Evolutionary conservation across 371 early-diverging fungal genomes (phyloP), one percentile per base, ranked within the genome.

Genomic region (Apophysomyces sp.): DNA sequence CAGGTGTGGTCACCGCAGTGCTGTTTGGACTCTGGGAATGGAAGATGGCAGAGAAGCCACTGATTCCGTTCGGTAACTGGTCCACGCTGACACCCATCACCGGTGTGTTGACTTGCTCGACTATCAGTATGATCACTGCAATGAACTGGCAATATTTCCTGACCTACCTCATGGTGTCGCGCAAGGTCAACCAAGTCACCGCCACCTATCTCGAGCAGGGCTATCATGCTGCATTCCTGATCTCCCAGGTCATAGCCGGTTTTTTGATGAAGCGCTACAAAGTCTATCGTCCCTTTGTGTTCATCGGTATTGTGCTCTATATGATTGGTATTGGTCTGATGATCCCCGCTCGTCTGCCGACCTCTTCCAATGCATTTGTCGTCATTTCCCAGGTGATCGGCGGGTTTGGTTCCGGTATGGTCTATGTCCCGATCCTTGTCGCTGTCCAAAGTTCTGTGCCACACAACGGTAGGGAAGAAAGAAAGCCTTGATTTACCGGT

Each of bases 371-470:
- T 66, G 77, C 59, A 21, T 72, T 76, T 54, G 68, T 82, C 28
- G 75, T 75, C 27, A 68, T 74, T 21, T 67, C 77, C 4, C 78
- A 82, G 57, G 66, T 73, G 8, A 65, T 82, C 63, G 68, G 73
- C 60, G 83, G 83, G 49, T 69, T 68, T 55, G 80, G 75, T 2
- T 70, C 72, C 55, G 83, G 79, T 26, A 71, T 78, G 68, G 60
- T 73, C 31, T 67, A 67, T 54, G 72, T 78, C 34, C 63, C 69
- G 3, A 63, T 61, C 16, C 37, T 66, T 2, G 62, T 69, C 2
- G 64, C 65, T 18, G 67, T 67, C 3, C 67, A 73, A 44, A 69
- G 65, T 15, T 58, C 70, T 9, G 70, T 73, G 2, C 67, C 73
- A 24, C 65, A 55, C 13, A 55, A 55, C 24, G 68, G 61, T 65